Evolutionary conservation across 192 early-diverging fungal species (phyloP), one percentile per base, ranked within the genome.

Genomic region (Coemansia sp.): DNA sequence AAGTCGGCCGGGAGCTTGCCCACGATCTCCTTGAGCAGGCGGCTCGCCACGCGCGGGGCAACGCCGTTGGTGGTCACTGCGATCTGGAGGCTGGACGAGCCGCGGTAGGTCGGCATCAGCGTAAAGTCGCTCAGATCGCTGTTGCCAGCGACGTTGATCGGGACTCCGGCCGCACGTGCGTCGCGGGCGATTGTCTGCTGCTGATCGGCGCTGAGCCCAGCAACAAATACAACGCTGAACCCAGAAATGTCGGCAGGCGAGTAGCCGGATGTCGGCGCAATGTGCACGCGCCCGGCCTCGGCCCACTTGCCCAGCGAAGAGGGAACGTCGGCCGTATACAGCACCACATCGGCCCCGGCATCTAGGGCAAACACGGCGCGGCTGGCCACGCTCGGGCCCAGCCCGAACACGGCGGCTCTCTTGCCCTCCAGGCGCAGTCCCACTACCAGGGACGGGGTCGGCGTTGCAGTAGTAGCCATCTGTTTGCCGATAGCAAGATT

Each of bases 61-160:
- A 83, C 64, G 10, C 86, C 85, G 52, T 84, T 88, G 1, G 88
- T 89, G 12, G 84, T 84, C 19, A 90, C 82, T 0, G 85, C 87
- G 19, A 92, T 73, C 73, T 91, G 89, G 18, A 89, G 56, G n/a
- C 68, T 51, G 17, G 56, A 65, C 19, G 77, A 69, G 37, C 86
- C 85, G 29, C 82, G 68, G 45, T 83, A 79, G 21, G 81, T 84
- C 12, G 87, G 83, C 52, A 88, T 79, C 59, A 92, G 83, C 51
- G 75, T 78, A 67, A 92, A 92, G 54, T 89, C 86, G 63, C 86
- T 90, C n/a, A 87, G 59, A 10, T 81, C 80, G 7, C 70, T 69
- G 35, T 78, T 72, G 50, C 89, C 88, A 0, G 89, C 80, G 10
- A 86, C 83, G 46, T 92, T 90, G 9, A 92, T 76, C 18, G 85